Percentiles rank a stretch among this genome's conserved stretches.
phyloP scores from a whole-genome alignment of 768 basidiomycete genomes.

The Asterophora lycoperdoides region DNA sequence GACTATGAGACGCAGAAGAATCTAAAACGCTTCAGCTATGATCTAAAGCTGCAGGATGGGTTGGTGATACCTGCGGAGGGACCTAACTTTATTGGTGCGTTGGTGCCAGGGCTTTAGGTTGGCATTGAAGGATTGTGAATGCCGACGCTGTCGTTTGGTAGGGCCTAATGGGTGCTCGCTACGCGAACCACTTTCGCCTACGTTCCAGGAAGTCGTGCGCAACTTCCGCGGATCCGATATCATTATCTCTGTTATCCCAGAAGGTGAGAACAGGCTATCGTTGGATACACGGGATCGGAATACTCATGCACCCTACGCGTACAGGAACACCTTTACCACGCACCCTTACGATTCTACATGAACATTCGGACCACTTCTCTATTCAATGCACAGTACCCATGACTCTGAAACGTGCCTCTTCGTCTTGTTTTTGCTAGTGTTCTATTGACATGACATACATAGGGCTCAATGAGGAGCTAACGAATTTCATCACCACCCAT shows the following conservation, averaged over 20 bases:
- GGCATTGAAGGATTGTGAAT: too few species aligned
- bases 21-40: constrained; percentile 11
- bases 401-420: too few species aligned
- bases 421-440: too few species aligned
- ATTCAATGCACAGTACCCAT: too few species aligned
- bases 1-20: constrained; percentile 9
- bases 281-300: too few species aligned
- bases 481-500: constrained; percentile 1
- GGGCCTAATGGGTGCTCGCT: constrained; percentile 10
- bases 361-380: too few species aligned
- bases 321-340: too few species aligned
- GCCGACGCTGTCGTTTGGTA: not conserved
- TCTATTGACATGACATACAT: too few species aligned
- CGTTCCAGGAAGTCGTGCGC: constrained; percentile 9
- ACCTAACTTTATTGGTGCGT: constrained; percentile 8
- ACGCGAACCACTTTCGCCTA: constrained; percentile 10
- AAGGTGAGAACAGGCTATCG: not conserved
- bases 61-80: constrained; percentile 2
- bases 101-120: not conserved
- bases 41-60: constrained; percentile 5
- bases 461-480: constrained; percentile 10
- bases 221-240: constrained; percentile 9
- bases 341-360: too few species aligned
- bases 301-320: too few species aligned
- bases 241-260: constrained; percentile 10